Percentiles rank a stretch among this genome's conserved stretches.
Evolutionary conservation across 83 land plant species (phyloP).

Genomic region (Picea mariana): DNA sequence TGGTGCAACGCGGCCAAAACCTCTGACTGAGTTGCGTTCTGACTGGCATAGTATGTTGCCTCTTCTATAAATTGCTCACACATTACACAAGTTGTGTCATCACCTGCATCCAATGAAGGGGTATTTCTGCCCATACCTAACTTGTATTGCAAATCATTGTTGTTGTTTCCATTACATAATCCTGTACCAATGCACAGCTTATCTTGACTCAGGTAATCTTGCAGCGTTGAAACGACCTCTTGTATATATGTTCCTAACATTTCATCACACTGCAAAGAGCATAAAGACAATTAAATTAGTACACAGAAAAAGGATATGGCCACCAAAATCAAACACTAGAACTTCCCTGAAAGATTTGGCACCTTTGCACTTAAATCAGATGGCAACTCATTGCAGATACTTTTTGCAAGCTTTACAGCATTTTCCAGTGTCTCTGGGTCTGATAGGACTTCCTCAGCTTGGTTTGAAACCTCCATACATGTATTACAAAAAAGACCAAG

Average conservation of each 20-base stretch:
- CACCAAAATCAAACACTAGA: neutral
- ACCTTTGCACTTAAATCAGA: slow-evolving; percentile 13
- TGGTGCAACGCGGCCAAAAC: slow-evolving; percentile 29
- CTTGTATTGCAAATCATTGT: neutral
- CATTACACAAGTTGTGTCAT: slow-evolving; percentile 31
- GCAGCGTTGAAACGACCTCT: neutral
- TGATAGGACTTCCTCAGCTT: slow-evolving; percentile 8
- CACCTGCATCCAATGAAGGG: neutral
- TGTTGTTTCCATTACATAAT: slow-evolving; percentile 5
- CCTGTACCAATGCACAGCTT: slow-evolving; percentile 16
- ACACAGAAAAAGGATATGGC: neutral
- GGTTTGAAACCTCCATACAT: slow-evolving; percentile 10
- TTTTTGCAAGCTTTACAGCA: neutral
- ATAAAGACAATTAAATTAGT: neutral
- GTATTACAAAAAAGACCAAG: neutral
- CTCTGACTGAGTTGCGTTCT: slow-evolving; percentile 45
- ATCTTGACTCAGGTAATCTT: slow-evolving; percentile 13
- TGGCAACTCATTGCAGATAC: neutral
- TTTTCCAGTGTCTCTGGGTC: neutral
- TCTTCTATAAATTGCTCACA: slow-evolving; percentile 35
- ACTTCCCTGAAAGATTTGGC: neutral
- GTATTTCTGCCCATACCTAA: neutral
- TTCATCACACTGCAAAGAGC: slow-evolving; percentile 15
- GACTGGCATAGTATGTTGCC: slow-evolving; percentile 25
- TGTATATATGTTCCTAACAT: slow-evolving; percentile 6